Evolutionary conservation across 2,329 filamentous ascomycete species (phyloP).

Genomic region (Botrytis fabae): DNA sequence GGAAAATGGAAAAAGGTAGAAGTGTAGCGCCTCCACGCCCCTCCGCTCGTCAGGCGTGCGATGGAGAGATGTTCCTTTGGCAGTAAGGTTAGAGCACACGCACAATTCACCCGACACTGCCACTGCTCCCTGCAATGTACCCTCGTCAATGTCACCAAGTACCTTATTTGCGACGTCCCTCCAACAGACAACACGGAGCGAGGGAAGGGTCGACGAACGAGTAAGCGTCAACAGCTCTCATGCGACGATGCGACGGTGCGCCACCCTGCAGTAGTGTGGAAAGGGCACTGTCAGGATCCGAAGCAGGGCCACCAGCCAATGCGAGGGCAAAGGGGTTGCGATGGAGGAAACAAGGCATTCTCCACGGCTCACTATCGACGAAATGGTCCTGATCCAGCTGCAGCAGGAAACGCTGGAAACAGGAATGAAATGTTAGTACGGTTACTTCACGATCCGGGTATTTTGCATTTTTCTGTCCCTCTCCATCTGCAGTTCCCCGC

Average conservation of each 20-base stretch:
- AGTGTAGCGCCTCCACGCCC: neutral
- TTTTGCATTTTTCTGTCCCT: neutral
- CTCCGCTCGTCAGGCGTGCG: neutral
- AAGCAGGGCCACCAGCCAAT: neutral
- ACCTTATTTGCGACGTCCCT: neutral
- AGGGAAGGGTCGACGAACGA: neutral
- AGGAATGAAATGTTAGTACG: neutral
- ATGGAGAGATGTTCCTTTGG: slow-evolving; percentile 1
- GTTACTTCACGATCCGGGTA: neutral
- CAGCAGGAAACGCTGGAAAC: neutral
- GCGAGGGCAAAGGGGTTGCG: neutral
- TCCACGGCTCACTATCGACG: neutral
- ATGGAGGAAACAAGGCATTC: slow-evolving; percentile 11
- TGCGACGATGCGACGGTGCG: neutral
- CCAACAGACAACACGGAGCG: neutral
- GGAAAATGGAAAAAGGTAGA: neutral
- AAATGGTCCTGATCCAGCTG: neutral
- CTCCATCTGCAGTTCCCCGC: neutral
- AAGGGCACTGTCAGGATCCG: neutral
- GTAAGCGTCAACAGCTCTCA: neutral
- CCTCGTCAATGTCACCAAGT: neutral
- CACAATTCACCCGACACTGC: slow-evolving; percentile 10
- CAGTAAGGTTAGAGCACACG: no score
- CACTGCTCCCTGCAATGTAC: slow-evolving; percentile 8
- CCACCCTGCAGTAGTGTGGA: slow-evolving; percentile 12